Conservation (phyloP, 176 grass and related monocot genomes). For the Puccinellia tenuiflora region DNA sequence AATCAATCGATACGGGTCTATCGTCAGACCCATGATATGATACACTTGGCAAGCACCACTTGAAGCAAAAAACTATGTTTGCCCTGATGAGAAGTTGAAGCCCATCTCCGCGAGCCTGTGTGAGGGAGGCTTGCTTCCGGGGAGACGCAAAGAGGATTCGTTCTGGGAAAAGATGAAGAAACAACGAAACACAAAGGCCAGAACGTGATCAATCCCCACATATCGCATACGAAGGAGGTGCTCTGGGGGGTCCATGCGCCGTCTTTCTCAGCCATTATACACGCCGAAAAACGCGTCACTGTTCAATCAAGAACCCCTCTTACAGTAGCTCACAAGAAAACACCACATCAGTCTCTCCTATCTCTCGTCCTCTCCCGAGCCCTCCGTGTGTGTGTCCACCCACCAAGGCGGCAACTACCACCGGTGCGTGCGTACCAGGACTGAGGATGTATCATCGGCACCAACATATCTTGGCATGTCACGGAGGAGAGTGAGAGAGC, state of each 20-base stretch:
- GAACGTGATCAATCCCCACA: neutral
- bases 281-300: constrained; percentile 6
- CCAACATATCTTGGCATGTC: neutral
- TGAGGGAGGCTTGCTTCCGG: neutral
- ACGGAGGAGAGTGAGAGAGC: neutral
- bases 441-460: neutral
- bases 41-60: neutral
- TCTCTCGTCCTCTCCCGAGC: neutral
- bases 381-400: neutral
- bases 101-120: neutral
- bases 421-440: neutral
- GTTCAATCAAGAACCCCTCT: neutral
- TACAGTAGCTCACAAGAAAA: neutral
- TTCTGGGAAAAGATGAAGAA: neutral
- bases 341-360: neutral
- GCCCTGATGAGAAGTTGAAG: neutral
- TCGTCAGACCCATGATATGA: neutral
- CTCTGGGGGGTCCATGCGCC: constrained; percentile 22
- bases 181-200: neutral
- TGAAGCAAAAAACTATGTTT: neutral
- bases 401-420: neutral
- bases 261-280: constrained; percentile 29
- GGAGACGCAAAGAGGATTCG: neutral
- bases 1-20: neutral
- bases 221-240: neutral